These are phyloP conservation scores for Phytomonas francai DNA, from an alignment of 208 protist genomes.

Conservation along the genomic window DNA sequence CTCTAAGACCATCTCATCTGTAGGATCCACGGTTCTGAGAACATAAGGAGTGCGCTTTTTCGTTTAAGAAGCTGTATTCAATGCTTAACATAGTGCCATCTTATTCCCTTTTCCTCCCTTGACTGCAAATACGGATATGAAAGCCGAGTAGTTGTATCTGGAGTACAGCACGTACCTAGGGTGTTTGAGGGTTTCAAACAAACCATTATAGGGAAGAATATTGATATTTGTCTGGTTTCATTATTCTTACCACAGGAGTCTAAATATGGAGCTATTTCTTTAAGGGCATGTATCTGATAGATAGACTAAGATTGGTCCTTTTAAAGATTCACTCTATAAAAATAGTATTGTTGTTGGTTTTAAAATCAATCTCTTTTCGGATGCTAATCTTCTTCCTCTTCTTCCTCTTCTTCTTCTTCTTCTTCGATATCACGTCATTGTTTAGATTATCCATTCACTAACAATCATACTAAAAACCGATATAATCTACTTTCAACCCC, in stretches of 20 bases:
- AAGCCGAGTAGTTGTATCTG: neutral
- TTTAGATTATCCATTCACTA: neutral
- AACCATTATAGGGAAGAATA: neutral
- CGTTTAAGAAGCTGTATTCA: neutral
- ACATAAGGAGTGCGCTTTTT: neutral
- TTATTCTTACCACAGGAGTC: neutral
- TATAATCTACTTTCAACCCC: neutral
- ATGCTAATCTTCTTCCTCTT: conserved; percentile 6
- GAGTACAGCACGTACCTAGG: neutral
- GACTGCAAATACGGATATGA: neutral
- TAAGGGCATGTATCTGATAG: neutral
- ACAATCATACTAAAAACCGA: neutral
- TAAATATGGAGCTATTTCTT: neutral
- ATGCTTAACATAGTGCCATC: neutral
- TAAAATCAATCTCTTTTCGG: neutral
- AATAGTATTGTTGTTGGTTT: neutral
- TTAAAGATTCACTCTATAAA: neutral
- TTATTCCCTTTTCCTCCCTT: neutral
- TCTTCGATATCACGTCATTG: neutral
- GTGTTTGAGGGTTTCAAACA: neutral
- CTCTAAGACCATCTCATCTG: neutral
- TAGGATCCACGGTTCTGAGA: neutral
- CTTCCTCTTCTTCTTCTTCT: conserved; percentile 4
- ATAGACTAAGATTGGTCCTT: neutral
- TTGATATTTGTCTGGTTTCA: neutral